Percentiles rank a stretch among this genome's conserved stretches.
Evolutionary conservation across 1,284 basidiomycete species (phyloP).

Genomic region (Heterobasidion irregulare): DNA sequence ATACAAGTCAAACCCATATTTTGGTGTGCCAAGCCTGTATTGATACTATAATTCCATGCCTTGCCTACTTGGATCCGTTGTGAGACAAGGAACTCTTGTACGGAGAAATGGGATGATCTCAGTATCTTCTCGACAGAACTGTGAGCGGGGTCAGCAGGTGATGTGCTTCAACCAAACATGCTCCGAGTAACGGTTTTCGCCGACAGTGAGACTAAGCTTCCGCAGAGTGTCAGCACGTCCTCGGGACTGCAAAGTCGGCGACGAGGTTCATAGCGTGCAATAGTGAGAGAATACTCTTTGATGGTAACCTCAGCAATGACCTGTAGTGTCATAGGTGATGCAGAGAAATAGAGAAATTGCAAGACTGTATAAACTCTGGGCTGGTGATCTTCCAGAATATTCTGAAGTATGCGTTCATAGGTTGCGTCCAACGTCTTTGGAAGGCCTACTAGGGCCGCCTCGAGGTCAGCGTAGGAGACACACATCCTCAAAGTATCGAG

Average conservation of each 20-base stretch:
- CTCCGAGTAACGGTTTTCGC: no score
- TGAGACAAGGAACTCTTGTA: background rate
- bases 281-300: background rate
- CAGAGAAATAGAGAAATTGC: constrained; percentile 3
- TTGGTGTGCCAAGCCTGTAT: background rate
- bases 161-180: no score
- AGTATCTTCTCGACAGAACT: background rate
- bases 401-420: constrained; percentile 2
- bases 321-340: background rate
- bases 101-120: background rate
- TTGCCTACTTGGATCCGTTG: background rate
- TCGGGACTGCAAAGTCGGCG: no score
- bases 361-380: background rate
- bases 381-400: background rate
- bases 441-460: background rate
- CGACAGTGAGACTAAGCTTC: no score
- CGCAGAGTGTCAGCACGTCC: no score
- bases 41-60: background rate
- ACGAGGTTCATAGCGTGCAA: background rate
- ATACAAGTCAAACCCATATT: background rate
- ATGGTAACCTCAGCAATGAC: background rate
- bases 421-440: constrained; percentile 4
- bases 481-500: constrained; percentile 1
- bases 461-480: background rate
- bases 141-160: no score